Evolutionary conservation across 208 protist genomes (phyloP).

Genomic region (Blastocrithidia nonstop): DNA sequence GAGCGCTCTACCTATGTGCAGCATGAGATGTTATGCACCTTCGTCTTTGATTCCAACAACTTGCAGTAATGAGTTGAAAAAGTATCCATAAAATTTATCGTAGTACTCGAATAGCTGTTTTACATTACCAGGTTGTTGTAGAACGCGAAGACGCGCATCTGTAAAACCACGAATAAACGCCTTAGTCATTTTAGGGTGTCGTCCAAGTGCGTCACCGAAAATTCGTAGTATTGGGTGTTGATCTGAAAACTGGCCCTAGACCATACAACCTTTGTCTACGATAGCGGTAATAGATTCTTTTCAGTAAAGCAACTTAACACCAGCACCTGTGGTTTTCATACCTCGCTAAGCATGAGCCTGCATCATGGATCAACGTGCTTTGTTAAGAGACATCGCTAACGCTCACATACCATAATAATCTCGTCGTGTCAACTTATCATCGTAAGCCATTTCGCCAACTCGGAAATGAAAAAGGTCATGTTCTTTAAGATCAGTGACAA

Average conservation of each 20-base stretch:
- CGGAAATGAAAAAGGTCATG: conserved; percentile 72
- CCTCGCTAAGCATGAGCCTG: conserved; percentile 75
- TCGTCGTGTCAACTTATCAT: conserved; percentile 29
- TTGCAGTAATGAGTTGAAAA: conserved; percentile 79
- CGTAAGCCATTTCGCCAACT: conserved; percentile 60
- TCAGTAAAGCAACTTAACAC: conserved; percentile 83
- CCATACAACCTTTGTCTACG: conserved; percentile 48
- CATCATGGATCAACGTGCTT: conserved; percentile 81
- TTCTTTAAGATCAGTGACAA: conserved; percentile 63
- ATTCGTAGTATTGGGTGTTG: conserved; percentile 73
- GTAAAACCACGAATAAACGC: conserved; percentile 81
- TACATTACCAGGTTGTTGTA: conserved; percentile 78
- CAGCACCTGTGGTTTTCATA: conserved; percentile 79
- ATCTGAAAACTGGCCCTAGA: conserved; percentile 66
- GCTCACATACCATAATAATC: conserved; percentile 82
- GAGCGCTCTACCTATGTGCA: conserved; percentile 68
- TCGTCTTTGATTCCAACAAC: conserved; percentile 66
- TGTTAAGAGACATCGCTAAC: conserved; percentile 73
- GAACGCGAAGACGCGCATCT: conserved; percentile 54
- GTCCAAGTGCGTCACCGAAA: conserved; percentile 52
- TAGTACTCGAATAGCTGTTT: conserved; percentile 85
- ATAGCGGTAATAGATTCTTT: conserved; percentile 52
- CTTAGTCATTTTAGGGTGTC: conserved; percentile 67
- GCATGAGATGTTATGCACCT: conserved; percentile 67
- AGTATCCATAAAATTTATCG: conserved; percentile 85